These are phyloP conservation scores for Macrophomina tecta DNA, from an alignment of 2,329 filamentous ascomycete species.

Conservation along the genomic window DNA sequence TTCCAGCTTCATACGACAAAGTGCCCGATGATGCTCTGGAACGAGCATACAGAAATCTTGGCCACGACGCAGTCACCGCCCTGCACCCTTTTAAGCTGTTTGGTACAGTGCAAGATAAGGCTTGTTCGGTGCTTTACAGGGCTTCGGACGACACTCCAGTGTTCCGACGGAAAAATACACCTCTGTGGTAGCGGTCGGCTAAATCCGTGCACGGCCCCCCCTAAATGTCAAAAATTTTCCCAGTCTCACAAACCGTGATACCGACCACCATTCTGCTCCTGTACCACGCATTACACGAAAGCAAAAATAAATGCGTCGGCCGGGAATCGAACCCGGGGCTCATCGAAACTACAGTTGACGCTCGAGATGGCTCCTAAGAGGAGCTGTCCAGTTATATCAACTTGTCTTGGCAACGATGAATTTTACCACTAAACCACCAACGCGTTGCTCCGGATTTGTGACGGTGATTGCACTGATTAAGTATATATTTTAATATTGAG, in stretches of 20 bases:
- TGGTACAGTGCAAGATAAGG: constrained; percentile 32
- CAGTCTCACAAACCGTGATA: too few relatives aligned
- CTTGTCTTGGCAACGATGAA: neutral
- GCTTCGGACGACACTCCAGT: constrained; percentile 49
- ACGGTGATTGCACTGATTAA: neutral
- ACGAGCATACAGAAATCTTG: neutral
- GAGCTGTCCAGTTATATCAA: neutral
- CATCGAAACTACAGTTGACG: neutral
- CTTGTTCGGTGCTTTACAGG: constrained; percentile 48
- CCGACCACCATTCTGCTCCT: too few relatives aligned
- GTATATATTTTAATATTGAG: too few relatives aligned
- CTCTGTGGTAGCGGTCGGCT: constrained; percentile 49
- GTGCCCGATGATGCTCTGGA: neutral
- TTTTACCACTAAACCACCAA: constrained; percentile 17
- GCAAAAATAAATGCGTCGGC: constrained; percentile 9
- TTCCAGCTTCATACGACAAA: neutral
- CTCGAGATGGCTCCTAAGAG: neutral
- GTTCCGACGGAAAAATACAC: too few relatives aligned
- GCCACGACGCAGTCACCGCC: neutral
- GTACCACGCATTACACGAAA: too few relatives aligned
- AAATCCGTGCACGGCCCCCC: constrained; percentile 28
- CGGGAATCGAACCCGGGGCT: constrained; percentile 19
- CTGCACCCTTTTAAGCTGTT: constrained; percentile 3
- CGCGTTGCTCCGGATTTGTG: neutral
- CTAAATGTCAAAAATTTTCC: too few relatives aligned